Conservation (phyloP, 768 basidiomycete species). For the Termitomyces sp. region DNA sequence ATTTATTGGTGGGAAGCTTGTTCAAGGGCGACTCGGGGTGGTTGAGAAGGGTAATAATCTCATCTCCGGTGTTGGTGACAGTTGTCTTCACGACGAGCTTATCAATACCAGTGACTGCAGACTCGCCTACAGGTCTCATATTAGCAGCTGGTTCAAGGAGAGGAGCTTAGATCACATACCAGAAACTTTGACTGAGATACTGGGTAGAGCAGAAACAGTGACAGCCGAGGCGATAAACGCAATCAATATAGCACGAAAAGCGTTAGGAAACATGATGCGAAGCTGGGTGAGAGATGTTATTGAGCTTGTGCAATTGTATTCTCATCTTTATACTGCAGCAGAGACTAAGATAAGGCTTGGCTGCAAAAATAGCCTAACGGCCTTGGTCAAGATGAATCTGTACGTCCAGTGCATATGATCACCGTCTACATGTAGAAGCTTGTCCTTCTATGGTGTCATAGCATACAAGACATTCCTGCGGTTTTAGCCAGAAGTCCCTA, state of each 20-base stretch:
- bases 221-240: no score
- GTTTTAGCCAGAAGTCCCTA: not conserved
- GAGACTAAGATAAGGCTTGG: not conserved
- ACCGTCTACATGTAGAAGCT: not conserved
- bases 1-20: constrained; percentile 18
- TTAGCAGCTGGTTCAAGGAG: not conserved
- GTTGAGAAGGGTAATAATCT: no score
- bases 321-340: not conserved
- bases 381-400: not conserved
- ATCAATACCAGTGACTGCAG: constrained; percentile 28
- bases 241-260: constrained; percentile 24
- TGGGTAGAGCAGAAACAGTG: no score
- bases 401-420: no score
- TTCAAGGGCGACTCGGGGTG: no score
- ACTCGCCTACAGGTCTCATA: constrained; percentile 22
- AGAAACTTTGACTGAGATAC: no score
- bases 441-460: not conserved
- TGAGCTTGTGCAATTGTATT: not conserved
- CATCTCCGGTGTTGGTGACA: constrained; percentile 31
- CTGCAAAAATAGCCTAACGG: not conserved
- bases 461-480: not conserved
- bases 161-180: no score
- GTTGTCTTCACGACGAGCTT: constrained; percentile 35
- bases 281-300: not conserved
- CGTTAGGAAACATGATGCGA: constrained; percentile 26